Conservation (phyloP, 192 early-diverging fungal species). For the Spinellus fusiger region DNA sequence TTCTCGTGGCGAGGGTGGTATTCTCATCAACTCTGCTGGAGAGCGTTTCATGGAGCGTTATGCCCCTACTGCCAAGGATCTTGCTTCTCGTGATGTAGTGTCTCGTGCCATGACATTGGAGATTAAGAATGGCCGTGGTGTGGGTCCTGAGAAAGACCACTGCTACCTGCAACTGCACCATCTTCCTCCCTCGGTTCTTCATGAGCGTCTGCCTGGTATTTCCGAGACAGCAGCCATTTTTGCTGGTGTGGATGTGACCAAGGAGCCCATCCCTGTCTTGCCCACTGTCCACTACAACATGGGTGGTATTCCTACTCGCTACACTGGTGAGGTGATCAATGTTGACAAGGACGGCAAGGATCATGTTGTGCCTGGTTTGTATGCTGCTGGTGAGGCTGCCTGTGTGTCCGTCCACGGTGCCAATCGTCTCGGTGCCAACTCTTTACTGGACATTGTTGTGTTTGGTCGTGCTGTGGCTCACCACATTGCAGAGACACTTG, state of each 20-base stretch:
- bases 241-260: slow-evolving; percentile 97
- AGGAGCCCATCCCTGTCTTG: slow-evolving; percentile 98
- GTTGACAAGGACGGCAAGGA: slow-evolving; percentile 80
- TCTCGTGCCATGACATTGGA: slow-evolving; percentile 98
- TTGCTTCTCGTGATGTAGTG: slow-evolving; percentile 99
- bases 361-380: slow-evolving; percentile 90
- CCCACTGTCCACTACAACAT: slow-evolving; percentile 99
- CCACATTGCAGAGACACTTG: slow-evolving; percentile 86
- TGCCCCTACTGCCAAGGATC: slow-evolving; percentile 96
- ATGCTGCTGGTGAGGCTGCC: slow-evolving; percentile 97
- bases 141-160: slow-evolving; percentile 94
- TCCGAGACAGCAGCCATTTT: slow-evolving; percentile 99
- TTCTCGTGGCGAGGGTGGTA: slow-evolving; percentile 95
- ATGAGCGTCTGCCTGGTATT: slow-evolving; percentile 94
- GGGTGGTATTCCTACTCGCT: slow-evolving; percentile 97
- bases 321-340: slow-evolving; percentile 93
- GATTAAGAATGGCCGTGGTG: slow-evolving; percentile 95
- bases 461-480: slow-evolving; percentile 96
- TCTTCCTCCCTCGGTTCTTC: slow-evolving; percentile 84
- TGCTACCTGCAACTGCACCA: slow-evolving; percentile 95
- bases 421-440: slow-evolving; percentile 97
- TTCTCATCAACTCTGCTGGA: slow-evolving; percentile 91
- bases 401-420: slow-evolving; percentile 98
- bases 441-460: slow-evolving; percentile 95
- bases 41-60: slow-evolving; percentile 99